Conservation (phyloP, 1,284 basidiomycete genomes). For the Cryptococcus amylolentus region DNA sequence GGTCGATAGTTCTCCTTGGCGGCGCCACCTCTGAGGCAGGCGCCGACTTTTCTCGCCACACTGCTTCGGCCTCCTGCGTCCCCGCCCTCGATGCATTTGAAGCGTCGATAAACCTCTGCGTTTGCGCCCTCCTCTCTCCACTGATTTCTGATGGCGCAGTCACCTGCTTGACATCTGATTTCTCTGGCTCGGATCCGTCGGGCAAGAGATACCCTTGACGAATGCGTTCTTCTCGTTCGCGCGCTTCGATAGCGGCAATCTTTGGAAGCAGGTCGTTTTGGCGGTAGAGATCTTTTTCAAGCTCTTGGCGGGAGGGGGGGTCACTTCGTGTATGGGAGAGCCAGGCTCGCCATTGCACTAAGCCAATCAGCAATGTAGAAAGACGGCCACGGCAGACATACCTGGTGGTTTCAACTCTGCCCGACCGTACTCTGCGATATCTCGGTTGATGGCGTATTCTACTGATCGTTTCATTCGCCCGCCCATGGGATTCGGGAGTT, state of each 20-base stretch:
- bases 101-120: conserved; percentile 1
- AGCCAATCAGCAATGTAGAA: not conserved
- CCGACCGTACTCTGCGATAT: conserved; percentile 23
- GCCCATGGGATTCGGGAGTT: conserved; percentile 25
- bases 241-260: conserved; percentile 34
- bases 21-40: conserved; percentile 19
- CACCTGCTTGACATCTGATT: conserved; percentile 1
- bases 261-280: conserved; percentile 22
- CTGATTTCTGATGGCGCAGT: conserved; percentile 13
- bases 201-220: conserved; percentile 40
- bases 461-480: conserved; percentile 29
- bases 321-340: conserved; percentile 36
- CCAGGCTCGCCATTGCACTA: conserved; percentile 39
- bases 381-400: conserved; percentile 2
- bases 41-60: not conserved
- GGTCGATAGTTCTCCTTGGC: conserved; percentile 32
- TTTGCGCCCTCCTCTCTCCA: conserved; percentile 6
- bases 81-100: not conserved
- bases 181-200: conserved; percentile 12
- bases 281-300: conserved; percentile 29
- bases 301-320: conserved; percentile 36
- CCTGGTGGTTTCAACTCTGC: conserved; percentile 31
- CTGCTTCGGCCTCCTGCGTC: not conserved
- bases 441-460: conserved; percentile 27
- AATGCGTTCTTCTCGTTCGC: conserved; percentile 43